Conservation (phyloP, 202 grass and related monocot genomes). For the Musa balbisiana region DNA sequence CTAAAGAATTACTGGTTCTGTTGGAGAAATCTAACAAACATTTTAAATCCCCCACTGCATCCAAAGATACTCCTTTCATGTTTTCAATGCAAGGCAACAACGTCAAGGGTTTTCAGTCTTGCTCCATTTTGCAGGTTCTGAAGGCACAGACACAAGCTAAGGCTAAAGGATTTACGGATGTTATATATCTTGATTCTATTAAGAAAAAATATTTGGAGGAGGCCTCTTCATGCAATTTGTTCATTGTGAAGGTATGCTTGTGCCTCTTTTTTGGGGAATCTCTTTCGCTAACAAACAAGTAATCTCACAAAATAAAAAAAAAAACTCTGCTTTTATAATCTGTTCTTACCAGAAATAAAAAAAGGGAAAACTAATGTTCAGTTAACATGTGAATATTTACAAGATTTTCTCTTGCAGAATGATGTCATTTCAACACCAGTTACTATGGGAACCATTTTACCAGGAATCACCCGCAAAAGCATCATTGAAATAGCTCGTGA, state of each 20-base stretch:
- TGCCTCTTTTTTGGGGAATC: not conserved
- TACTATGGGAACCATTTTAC: constrained; percentile 63
- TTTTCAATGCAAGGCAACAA: not conserved
- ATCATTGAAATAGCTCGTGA: constrained; percentile 70
- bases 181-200: constrained; percentile 69
- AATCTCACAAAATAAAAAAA: too few species aligned
- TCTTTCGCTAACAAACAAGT: too few species aligned
- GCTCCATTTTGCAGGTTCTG: constrained; percentile 35
- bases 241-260: constrained; percentile 50
- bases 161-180: constrained; percentile 67
- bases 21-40: too few species aligned
- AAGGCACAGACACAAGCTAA: constrained; percentile 59
- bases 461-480: constrained; percentile 74
- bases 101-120: not conserved
- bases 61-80: not conserved
- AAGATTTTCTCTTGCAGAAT: constrained; percentile 26
- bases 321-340: too few species aligned
- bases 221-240: constrained; percentile 85
- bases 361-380: too few species aligned
- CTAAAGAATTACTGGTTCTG: too few species aligned
- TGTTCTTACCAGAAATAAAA: too few species aligned
- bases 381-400: too few species aligned
- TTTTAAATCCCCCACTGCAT: too few species aligned
- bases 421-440: constrained; percentile 48
- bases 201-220: constrained; percentile 70